phyloP scores from a whole-genome alignment of 345 rosid genomes.

The Salix purpurea region DNA sequence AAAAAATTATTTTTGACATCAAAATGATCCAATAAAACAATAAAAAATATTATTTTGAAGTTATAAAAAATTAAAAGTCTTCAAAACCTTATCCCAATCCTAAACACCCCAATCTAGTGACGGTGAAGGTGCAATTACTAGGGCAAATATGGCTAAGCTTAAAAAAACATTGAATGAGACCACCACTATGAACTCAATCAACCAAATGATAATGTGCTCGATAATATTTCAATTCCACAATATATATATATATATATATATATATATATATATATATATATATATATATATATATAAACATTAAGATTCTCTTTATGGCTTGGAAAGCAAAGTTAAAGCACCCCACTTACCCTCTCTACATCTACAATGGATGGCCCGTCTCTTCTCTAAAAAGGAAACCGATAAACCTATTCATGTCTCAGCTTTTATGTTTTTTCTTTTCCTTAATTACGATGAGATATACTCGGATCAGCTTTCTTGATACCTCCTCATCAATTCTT shows the following conservation, averaged over 20 bases:
- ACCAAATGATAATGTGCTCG: conserved; percentile 4
- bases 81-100: too few species aligned
- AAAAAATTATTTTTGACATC: too few species aligned
- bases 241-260: too few species aligned
- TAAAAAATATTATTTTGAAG: too few species aligned
- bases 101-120: too few species aligned
- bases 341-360: neutral
- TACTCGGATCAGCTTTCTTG: neutral
- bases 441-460: neutral
- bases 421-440: neutral
- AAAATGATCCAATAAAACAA: too few species aligned
- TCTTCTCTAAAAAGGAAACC: neutral
- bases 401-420: neutral
- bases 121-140: too few species aligned
- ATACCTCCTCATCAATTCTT: too few species aligned
- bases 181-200: conserved; percentile 12
- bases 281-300: neutral
- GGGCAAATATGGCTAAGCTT: too few species aligned
- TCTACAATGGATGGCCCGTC: neutral
- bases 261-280: too few species aligned
- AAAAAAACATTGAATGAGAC: conserved; percentile 10
- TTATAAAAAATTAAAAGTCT: too few species aligned
- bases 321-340: conserved; percentile 10
- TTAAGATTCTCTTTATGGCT: conserved; percentile 10
- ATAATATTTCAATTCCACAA: neutral